phyloP scores from a whole-genome alignment of 495 filamentous ascomycete species.

The Hypoxylon fragiforme region DNA sequence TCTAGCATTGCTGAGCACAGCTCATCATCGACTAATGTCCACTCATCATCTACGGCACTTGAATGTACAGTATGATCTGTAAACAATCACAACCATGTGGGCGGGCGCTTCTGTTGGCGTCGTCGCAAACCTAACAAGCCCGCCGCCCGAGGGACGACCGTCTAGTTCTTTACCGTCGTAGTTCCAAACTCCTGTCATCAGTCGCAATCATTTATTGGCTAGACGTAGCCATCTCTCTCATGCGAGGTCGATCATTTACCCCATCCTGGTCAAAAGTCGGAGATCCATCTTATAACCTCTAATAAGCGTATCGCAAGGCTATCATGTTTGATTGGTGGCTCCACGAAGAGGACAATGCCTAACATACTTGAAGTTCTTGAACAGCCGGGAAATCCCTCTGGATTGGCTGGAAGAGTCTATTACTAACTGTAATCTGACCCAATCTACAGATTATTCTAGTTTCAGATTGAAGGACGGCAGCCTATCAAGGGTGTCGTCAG shows the following conservation, averaged over 20 bases:
- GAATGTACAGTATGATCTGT: too few species aligned
- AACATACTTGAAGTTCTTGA: conserved; percentile 4
- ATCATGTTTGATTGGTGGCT: conserved; percentile 26
- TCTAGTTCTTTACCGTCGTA: too few species aligned
- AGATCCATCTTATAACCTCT: not conserved
- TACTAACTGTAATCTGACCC: not conserved
- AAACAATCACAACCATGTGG: too few species aligned
- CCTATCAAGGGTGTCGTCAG: conserved; percentile 8
- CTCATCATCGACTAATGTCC: too few species aligned
- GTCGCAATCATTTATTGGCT: conserved; percentile 18
- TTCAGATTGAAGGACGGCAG: conserved; percentile 15
- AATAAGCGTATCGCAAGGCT: conserved; percentile 2
- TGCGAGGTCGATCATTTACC: conserved; percentile 4
- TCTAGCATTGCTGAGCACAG: too few species aligned
- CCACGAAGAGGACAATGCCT: conserved; percentile 14
- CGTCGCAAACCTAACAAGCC: conserved; percentile 8
- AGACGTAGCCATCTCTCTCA: conserved; percentile 9
- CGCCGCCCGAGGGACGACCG: not conserved
- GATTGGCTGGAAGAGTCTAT: not conserved
- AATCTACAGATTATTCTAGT: not conserved
- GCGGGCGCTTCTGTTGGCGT: conserved; percentile 7
- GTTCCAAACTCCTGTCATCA: conserved; percentile 21
- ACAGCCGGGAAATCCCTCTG: too few species aligned
- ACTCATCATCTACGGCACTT: too few species aligned
- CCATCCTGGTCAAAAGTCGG: not conserved